Evolutionary conservation across 108 stramenopile genomes (phyloP), one percentile per base, ranked within the genome.

Genomic region (Discostella stelligeroides): DNA sequence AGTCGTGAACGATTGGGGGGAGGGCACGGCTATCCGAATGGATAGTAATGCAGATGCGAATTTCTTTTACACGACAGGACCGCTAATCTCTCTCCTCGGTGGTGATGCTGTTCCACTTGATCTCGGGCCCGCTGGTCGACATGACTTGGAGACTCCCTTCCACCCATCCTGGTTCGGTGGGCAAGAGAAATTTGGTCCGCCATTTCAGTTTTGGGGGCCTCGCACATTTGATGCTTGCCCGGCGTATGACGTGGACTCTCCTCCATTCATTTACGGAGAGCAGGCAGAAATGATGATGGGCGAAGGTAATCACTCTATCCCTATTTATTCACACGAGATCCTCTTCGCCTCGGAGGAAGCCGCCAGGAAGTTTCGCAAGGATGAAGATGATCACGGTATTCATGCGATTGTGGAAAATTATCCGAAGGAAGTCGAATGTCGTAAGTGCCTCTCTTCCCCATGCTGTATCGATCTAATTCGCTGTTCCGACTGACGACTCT

Each of bases 341-440:
- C 66, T 53, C 34, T 66, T 66, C 23, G 51, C 66, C 11, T 66
- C 66, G 18, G 66, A 66, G 51, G 66, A 54, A 54, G 66, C 66
- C 7, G 15, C 38, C 2, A 54, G 29, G 5, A 34, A 66, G 14
- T 66, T 28, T 49, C 66, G 50, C 66, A 54, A 37, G 0, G 48
- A 53, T 25, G 0, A 25, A 5, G 29, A 61, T n/a, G 14, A 17
- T 28, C 28, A 63, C 20, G 53, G 66, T 24, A 66, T 50, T 18
- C 49, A 66, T 30, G 50, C 15, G 30, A 34, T 53, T 14, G 15
- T 37, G 15, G 41, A 61, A 12, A 11, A 34, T 30, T 7, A 21
- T 8, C 46, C 51, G 51, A 11, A 53, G 1, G 23, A 25, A 2
- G 21, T 53, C 2, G 51, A 53, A 53, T 53, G 21, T 53, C 27